Percentiles rank a stretch among this genome's conserved stretches.
Conservation (phyloP, 805 yeast species). For the Yamadazyma akitaensis region DNA sequence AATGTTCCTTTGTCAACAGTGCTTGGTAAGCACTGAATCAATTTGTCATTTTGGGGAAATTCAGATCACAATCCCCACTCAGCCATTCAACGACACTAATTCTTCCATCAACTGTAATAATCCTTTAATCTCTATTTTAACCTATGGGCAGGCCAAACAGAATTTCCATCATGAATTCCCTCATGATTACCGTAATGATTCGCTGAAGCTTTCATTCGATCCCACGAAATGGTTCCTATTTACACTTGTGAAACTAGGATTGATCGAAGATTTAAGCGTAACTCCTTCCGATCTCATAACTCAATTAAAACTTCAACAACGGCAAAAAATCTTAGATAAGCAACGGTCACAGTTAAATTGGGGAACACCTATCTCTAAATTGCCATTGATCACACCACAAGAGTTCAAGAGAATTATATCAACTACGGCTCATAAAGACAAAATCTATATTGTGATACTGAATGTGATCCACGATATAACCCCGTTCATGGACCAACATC, state of each 20-base stretch:
- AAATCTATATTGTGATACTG: conserved; percentile 73
- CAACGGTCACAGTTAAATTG: conserved; percentile 78
- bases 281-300: conserved; percentile 71
- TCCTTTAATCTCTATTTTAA: conserved; percentile 57
- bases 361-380: conserved; percentile 90
- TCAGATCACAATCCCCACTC: conserved; percentile 64
- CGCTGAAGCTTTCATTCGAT: conserved; percentile 72
- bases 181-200: conserved; percentile 77
- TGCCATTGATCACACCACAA: conserved; percentile 60
- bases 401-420: conserved; percentile 42
- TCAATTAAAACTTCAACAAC: conserved; percentile 53
- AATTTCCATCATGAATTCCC: conserved; percentile 97
- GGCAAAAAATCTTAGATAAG: conserved; percentile 74
- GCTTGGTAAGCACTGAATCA: conserved; percentile 74
- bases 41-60: conserved; percentile 64
- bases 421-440: conserved; percentile 38
- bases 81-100: conserved; percentile 51
- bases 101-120: conserved; percentile 65
- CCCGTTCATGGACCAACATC: conserved; percentile 87
- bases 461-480: conserved; percentile 93
- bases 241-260: conserved; percentile 48
- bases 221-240: conserved; percentile 80
- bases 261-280: conserved; percentile 58
- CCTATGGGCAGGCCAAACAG: conserved; percentile 89
- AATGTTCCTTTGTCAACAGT: conserved; percentile 72